A percentile compares a stretch with the other conserved stretches of the same genome.
These are phyloP conservation scores for Pascua guehoae DNA, from an alignment of 1,284 basidiomycete genomes.

Conservation along the genomic window DNA sequence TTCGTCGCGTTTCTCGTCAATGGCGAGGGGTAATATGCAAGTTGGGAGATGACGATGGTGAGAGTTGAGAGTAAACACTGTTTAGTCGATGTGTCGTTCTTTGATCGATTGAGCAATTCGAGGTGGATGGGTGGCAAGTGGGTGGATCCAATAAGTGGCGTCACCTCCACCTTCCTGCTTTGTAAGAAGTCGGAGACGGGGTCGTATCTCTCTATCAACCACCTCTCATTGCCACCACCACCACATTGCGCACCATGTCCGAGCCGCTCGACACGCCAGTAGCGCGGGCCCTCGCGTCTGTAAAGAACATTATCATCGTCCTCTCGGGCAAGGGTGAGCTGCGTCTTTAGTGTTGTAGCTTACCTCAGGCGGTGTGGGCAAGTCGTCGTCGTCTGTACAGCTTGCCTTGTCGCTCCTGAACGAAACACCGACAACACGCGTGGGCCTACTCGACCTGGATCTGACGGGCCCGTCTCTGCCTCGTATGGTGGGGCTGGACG, in stretches of 20 bases:
- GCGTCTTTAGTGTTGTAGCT: not conserved
- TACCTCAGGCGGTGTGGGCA: constrained; percentile 80
- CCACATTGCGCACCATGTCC: constrained; percentile 21
- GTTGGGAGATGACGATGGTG: too few relatives aligned
- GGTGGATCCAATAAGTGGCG: too few relatives aligned
- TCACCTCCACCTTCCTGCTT: too few relatives aligned
- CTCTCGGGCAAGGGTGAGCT: constrained; percentile 73
- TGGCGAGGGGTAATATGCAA: too few relatives aligned
- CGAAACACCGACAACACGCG: constrained; percentile 58
- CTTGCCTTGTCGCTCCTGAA: constrained; percentile 81
- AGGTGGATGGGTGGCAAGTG: too few relatives aligned
- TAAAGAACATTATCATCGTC: constrained; percentile 88
- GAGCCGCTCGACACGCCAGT: constrained; percentile 54
- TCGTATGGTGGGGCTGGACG: constrained; percentile 92
- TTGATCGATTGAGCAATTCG: too few relatives aligned
- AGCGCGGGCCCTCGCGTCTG: constrained; percentile 61
- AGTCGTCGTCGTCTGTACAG: constrained; percentile 91
- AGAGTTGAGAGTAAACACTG: too few relatives aligned
- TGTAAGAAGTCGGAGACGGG: too few relatives aligned
- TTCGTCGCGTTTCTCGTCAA: too few relatives aligned
- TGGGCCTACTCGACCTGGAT: constrained; percentile 93
- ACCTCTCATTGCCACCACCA: not conserved
- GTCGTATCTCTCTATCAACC: not conserved
- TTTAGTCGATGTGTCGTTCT: too few relatives aligned
- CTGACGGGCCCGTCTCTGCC: constrained; percentile 96